Evolutionary conservation across 345 rosid genomes (phyloP).

Genomic region (Populus davidiana): DNA sequence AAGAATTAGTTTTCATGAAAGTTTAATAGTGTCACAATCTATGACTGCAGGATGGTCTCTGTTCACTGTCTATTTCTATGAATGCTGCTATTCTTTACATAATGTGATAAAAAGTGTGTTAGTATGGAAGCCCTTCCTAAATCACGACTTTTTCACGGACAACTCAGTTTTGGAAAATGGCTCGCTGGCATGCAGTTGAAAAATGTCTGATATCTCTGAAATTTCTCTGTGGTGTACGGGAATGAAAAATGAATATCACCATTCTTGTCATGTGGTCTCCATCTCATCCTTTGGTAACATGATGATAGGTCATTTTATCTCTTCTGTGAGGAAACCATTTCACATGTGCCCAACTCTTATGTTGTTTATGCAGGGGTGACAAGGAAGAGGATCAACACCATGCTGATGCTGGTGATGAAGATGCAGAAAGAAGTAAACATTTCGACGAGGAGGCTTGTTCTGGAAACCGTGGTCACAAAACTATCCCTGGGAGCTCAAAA

Average conservation of each 20-base stretch:
- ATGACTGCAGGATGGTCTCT: background rate
- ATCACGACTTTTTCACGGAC: no score
- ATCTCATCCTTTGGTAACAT: background rate
- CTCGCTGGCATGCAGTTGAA: background rate
- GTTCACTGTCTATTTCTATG: background rate
- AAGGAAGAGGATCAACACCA: conserved; percentile 35
- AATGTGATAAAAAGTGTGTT: background rate
- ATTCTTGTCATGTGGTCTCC: background rate
- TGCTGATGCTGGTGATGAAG: conserved; percentile 38
- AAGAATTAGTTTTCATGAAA: background rate
- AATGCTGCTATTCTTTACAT: background rate
- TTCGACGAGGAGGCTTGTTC: conserved; percentile 38
- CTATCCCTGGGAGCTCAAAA: conserved; percentile 22
- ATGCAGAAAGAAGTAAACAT: conserved; percentile 36
- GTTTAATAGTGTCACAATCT: background rate
- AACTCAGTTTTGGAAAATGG: background rate
- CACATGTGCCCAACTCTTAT: background rate
- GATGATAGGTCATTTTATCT: background rate
- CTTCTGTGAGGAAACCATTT: background rate
- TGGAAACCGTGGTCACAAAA: background rate
- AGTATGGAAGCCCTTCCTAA: background rate
- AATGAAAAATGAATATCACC: background rate
- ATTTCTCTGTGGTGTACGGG: background rate
- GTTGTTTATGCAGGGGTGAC: conserved; percentile 40
- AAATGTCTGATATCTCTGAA: background rate